Conservation (phyloP, 2,329 filamentous ascomycete species). For the Apiospora hydei region DNA sequence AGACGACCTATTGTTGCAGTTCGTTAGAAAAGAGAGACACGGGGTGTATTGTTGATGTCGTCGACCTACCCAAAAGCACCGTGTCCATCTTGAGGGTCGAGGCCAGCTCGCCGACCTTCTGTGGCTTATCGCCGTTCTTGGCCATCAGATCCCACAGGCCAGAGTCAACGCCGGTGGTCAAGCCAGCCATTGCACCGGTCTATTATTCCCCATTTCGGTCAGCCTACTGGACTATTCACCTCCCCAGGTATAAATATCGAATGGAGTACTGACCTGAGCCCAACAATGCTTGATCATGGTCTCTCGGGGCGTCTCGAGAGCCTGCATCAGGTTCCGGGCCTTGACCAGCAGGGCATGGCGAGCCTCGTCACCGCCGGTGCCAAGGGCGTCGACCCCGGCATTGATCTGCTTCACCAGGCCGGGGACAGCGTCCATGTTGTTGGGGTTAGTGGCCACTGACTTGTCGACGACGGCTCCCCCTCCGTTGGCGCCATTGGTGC, state of each 20-base stretch:
- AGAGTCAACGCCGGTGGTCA: slow-evolving; percentile 39
- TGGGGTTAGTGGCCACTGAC: not conserved
- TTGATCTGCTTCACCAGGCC: slow-evolving; percentile 28
- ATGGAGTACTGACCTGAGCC: slow-evolving; percentile 43
- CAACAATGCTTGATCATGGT: slow-evolving; percentile 55
- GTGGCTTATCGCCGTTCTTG: slow-evolving; percentile 38
- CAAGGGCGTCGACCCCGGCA: slow-evolving; percentile 21
- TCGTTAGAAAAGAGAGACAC: not conserved
- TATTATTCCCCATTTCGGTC: not conserved
- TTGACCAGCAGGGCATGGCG: slow-evolving; percentile 43
- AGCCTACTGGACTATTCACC: not conserved
- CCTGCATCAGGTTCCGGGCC: slow-evolving; percentile 43
- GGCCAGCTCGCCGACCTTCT: slow-evolving; percentile 44
- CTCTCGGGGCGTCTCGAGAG: slow-evolving; percentile 55
- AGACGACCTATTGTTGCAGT: slow-evolving; percentile 26
- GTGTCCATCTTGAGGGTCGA: slow-evolving; percentile 37
- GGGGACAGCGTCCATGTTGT: slow-evolving; percentile 23
- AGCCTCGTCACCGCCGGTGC: slow-evolving; percentile 28
- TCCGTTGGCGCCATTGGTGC: not conserved
- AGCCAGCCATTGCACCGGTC: slow-evolving; percentile 23
- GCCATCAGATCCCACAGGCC: slow-evolving; percentile 46
- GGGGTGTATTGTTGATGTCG: not conserved
- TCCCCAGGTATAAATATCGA: slow-evolving; percentile 33
- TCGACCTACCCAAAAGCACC: slow-evolving; percentile 37
- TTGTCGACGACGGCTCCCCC: slow-evolving; percentile 18